These are phyloP conservation scores for Oryza coarctata DNA, from an alignment of 176 grass and related monocot genomes.

Conservation along the genomic window DNA sequence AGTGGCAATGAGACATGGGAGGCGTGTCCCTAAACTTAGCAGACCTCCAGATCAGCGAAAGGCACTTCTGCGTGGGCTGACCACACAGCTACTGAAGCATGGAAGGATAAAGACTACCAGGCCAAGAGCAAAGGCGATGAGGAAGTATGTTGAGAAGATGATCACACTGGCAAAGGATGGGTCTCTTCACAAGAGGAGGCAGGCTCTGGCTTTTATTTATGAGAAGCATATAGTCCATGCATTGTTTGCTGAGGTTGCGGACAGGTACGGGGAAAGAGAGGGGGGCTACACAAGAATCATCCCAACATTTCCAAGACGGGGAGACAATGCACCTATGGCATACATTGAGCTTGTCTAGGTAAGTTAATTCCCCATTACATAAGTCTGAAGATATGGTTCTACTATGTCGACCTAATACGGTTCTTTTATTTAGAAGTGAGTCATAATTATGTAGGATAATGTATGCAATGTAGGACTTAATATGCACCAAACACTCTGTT, in stretches of 20 bases:
- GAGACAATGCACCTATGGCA: conserved; percentile 93
- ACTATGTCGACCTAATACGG: neutral
- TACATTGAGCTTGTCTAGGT: conserved; percentile 95
- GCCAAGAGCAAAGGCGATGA: conserved; percentile 83
- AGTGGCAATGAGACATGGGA: conserved; percentile 85
- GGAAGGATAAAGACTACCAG: conserved; percentile 92
- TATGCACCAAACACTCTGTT: neutral
- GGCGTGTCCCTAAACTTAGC: conserved; percentile 67
- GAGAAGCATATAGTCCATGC: conserved; percentile 91
- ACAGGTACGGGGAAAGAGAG: conserved; percentile 81
- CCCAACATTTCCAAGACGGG: conserved; percentile 73
- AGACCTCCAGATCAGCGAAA: conserved; percentile 84
- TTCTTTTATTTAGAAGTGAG: neutral
- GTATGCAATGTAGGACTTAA: neutral
- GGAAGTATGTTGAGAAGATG: conserved; percentile 86
- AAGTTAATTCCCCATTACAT: conserved; percentile 4
- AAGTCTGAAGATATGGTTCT: neutral
- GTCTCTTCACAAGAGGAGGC: conserved; percentile 93
- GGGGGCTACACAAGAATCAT: conserved; percentile 92
- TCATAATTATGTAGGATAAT: neutral
- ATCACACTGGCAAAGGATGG: conserved; percentile 89
- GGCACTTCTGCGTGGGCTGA: conserved; percentile 77
- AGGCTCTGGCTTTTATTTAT: conserved; percentile 80
- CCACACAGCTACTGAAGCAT: conserved; percentile 75
- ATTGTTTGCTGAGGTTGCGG: conserved; percentile 73